Base-by-base conservation (phyloP, 2,329 filamentous ascomycete genomes). In the Paecilomyces sp. region DNA sequence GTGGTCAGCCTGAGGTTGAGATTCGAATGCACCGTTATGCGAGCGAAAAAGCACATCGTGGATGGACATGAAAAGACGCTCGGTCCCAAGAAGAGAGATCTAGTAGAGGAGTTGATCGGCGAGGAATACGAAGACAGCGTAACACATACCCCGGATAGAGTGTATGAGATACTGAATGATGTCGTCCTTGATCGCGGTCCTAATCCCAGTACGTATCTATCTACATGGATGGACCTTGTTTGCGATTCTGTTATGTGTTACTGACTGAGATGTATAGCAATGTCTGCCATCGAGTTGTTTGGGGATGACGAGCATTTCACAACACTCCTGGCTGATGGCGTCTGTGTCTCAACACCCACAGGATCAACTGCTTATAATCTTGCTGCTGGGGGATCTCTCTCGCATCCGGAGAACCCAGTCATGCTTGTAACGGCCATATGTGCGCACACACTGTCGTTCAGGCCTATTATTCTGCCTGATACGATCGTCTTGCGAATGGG, bases 221-320 rank as follows among this genome's bases (percentile, higher is more conserved):
- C 22, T 22, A 22, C 22, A 22, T 22, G 22, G 22, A 9, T 22
- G 15, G 41, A n/a, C 50, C 22, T 57, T 61, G 28, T 47, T 58
- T 28, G 33, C 41, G 22, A 25, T 56, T 31, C 31, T 51, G n/a
- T 11, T 34, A 31, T 50, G 33, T 15, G 24, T 59, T 52, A 34
- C 66, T 67, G 66, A 70, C 60, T 30, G 22, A 18, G 7, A 28
- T 55, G 24, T 22, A 25, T 65, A 92, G 89, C 92, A 58, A 93
- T 99, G 90, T 94, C 91, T 11, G 88, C 87, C 57, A 92, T 90
- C 22, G 93, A 97, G 71, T 83, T 97, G 28, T 97, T 97, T 71
- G 92, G 92, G 22, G 93, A 97, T 68, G 91, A 97, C 68, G 91
- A 96, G 74, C 92, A 96, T 75, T 94, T 97, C 74, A 97, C 94